Evolutionary conservation across 371 early-diverging fungal species (phyloP), one percentile per base, ranked within the genome.

Genomic region (Mortierella sp.): DNA sequence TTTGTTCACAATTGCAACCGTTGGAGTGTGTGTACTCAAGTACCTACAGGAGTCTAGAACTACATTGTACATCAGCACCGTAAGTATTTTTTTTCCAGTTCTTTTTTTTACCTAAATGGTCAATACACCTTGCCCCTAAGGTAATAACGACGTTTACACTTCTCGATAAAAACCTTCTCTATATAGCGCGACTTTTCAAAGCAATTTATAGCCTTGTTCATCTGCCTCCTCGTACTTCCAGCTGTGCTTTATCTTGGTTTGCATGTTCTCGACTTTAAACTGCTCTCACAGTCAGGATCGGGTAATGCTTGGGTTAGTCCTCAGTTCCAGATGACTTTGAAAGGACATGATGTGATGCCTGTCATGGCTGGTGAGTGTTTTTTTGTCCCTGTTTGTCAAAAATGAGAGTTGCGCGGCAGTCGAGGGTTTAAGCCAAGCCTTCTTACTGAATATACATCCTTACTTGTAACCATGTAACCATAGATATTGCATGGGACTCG

Each of bases 1-100:
- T 0, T 88, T 98, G 58, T 95, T 99, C 84, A 94, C 95, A 10
- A 94, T 96, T 11, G 95, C 96, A 5, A 86, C 97, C 8, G 97
- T 98, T 30, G 99, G 99, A 1, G 64, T 71, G 3, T 79, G 80
- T 32, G 68, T 72, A 5, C 64, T 72, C 64, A 79, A 68, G 59
- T 72, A 75, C 65, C 51, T 79, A 18, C 75, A 79, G 10, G 80
- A 75, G 26, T 66, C 75, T 12, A 62, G 80, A 24, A 68, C 43
- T 3, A 63, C 74, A 35, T 68, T 79, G 16, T 79, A 79, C 35
- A 40, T 79, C 54, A 79, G 54, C 57, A 75, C 65, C 8, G 80
- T 79, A 75, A 43, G 24, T 52, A 52, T 52, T 52, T 24, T n/a
- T 52, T 52, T 51, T 51, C n/a, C 22, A 1, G 18, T n/a, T n/a